Percentiles rank a stretch among this genome's conserved stretches.
Conservation (phyloP, 306 rosid genomes). For the Begonia masoniana region DNA sequence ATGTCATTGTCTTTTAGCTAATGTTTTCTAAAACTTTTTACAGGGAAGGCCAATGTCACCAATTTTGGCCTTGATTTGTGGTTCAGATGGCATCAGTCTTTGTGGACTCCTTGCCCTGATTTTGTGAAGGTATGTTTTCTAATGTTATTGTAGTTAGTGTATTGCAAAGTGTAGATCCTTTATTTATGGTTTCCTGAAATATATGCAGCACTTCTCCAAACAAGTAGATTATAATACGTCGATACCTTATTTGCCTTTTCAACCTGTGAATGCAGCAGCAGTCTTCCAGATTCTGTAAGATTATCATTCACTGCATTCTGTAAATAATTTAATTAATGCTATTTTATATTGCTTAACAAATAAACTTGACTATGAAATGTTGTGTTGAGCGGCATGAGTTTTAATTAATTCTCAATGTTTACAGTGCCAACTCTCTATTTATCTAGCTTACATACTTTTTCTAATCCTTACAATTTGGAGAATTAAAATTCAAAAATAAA, state of each 20-base stretch:
- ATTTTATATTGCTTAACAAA: too few species aligned
- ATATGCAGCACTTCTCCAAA: slow-evolving; percentile 36
- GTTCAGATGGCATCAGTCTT: slow-evolving; percentile 87
- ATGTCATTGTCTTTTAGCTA: slow-evolving; percentile 3
- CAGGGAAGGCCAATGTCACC: slow-evolving; percentile 40
- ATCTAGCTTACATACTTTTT: too few species aligned
- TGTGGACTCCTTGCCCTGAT: slow-evolving; percentile 51
- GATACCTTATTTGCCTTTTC: slow-evolving; percentile 48
- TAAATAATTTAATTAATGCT: too few species aligned
- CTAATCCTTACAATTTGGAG: too few species aligned
- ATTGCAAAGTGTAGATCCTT: neutral
- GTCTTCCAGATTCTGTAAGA: slow-evolving; percentile 62
- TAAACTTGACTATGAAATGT: too few species aligned
- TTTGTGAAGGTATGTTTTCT: slow-evolving; percentile 31
- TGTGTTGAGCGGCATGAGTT: too few species aligned
- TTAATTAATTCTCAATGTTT: too few species aligned
- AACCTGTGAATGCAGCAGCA: slow-evolving; percentile 57
- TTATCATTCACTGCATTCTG: neutral
- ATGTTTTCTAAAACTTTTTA: neutral
- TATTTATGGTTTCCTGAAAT: slow-evolving; percentile 1
- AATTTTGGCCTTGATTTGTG: slow-evolving; percentile 74
- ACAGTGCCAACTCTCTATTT: too few species aligned
- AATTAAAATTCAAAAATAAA: too few species aligned
- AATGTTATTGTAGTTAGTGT: neutral
- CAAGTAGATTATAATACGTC: slow-evolving; percentile 23